A percentile compares a stretch with the other conserved stretches of the same genome.
Conservation (phyloP, 2,329 filamentous ascomycete genomes). For the Chalaropsis ovoidea region DNA sequence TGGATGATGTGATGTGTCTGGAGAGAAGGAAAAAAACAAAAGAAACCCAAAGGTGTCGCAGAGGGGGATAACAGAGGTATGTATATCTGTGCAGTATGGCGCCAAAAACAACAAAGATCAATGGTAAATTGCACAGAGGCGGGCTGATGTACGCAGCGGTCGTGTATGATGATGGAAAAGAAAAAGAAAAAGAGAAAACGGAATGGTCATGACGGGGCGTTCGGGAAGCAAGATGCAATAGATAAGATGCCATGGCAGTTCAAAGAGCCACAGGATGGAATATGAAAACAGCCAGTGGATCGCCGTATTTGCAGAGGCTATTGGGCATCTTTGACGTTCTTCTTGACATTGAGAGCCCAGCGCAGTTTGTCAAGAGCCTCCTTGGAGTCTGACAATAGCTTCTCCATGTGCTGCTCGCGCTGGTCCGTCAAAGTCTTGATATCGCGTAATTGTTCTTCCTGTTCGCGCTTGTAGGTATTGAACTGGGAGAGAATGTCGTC, state of each 20-base stretch:
- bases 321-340: slow-evolving; percentile 47
- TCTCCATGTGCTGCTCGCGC: slow-evolving; percentile 52
- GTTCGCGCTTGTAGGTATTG: slow-evolving; percentile 53
- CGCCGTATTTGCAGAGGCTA: slow-evolving; percentile 30
- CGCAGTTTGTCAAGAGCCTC: slow-evolving; percentile 56
- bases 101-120: slow-evolving; percentile 11
- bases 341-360: slow-evolving; percentile 62
- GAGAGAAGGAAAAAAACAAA: slow-evolving; percentile 24
- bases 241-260: background rate
- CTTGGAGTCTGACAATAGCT: slow-evolving; percentile 47
- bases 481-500: slow-evolving; percentile 51
- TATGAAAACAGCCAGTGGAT: too few relatives aligned
- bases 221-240: slow-evolving; percentile 1
- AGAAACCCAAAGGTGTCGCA: background rate
- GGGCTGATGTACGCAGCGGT: background rate
- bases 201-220: slow-evolving; percentile 15
- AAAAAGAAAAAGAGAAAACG: slow-evolving; percentile 23
- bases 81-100: slow-evolving; percentile 3
- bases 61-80: slow-evolving; percentile 18
- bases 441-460: slow-evolving; percentile 49
- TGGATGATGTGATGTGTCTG: slow-evolving; percentile 2
- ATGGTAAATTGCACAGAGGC: background rate
- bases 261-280: too few relatives aligned
- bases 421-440: slow-evolving; percentile 49
- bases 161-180: slow-evolving; percentile 23